Evolutionary conservation across 306 rosid genomes (phyloP).

Genomic region (Amphicarpaea edgeworthii): DNA sequence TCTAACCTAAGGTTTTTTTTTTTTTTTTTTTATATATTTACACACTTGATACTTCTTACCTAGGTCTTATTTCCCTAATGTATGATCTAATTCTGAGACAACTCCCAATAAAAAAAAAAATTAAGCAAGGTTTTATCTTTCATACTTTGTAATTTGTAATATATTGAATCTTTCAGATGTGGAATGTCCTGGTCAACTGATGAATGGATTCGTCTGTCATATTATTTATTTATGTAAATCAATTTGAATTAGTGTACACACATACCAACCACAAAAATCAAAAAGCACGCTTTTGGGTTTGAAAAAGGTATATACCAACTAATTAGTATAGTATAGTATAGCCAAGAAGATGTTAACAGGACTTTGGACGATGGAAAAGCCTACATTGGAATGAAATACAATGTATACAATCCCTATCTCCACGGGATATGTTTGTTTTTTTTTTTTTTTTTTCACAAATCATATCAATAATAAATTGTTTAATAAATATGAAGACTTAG

Average conservation of each 20-base stretch:
- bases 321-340: no score
- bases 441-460: constrained; percentile 28
- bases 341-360: constrained; percentile 8
- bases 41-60: no score
- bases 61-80: no score
- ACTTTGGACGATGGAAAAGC: not conserved
- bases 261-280: not conserved
- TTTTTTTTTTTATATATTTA: no score
- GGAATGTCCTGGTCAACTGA: constrained; percentile 14
- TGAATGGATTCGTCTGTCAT: not conserved
- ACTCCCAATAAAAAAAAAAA: not conserved
- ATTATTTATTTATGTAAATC: not conserved
- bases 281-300: not conserved
- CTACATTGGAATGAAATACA: not conserved
- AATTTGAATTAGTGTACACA: not conserved
- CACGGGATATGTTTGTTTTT: constrained; percentile 38
- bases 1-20: no score
- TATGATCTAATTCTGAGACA: no score
- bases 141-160: no score
- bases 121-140: no score
- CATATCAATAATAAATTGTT: not conserved
- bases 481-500: not conserved
- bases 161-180: not conserved
- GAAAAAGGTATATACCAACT: not conserved
- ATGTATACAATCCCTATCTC: constrained; percentile 9